phyloP scores from a whole-genome alignment of 805 yeast species.

The Saturnispora quitensis region DNA sequence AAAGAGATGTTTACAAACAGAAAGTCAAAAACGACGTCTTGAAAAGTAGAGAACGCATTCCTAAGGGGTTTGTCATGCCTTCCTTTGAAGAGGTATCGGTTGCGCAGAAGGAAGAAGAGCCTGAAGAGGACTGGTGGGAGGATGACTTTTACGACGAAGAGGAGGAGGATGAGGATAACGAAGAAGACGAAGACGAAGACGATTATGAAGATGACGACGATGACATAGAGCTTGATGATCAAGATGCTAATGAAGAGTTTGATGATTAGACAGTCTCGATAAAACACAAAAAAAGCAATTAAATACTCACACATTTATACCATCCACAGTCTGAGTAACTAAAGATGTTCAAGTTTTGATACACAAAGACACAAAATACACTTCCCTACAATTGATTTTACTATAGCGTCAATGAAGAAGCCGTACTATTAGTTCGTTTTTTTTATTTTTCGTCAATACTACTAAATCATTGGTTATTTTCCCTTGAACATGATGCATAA shows the following conservation, averaged over 20 bases:
- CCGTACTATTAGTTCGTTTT: background rate
- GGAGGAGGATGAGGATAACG: slow-evolving; percentile 27
- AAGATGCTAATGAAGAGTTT: slow-evolving; percentile 12
- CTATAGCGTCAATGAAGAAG: background rate
- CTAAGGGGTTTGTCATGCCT: slow-evolving; percentile 79
- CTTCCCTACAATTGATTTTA: background rate
- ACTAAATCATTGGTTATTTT: background rate
- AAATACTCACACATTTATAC: background rate
- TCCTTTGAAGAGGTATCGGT: slow-evolving; percentile 44
- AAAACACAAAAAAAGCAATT: too few relatives aligned
- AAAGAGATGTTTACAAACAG: slow-evolving; percentile 68
- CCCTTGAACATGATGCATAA: background rate
- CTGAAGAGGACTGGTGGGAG: slow-evolving; percentile 23
- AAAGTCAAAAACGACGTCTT: slow-evolving; percentile 76
- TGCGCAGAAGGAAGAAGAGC: slow-evolving; percentile 19
- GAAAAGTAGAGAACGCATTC: slow-evolving; percentile 75
- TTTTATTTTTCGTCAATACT: background rate
- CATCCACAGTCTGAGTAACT: background rate
- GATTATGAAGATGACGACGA: slow-evolving; percentile 21
- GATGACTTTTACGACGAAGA: slow-evolving; percentile 28
- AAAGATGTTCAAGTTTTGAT: background rate
- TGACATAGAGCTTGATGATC: slow-evolving; percentile 7
- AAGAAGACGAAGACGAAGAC: slow-evolving; percentile 23
- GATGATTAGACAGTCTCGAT: background rate
- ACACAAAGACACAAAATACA: background rate